These are phyloP conservation scores for Hibiscus trionum DNA, from an alignment of 345 rosid genomes.

Conservation along the genomic window DNA sequence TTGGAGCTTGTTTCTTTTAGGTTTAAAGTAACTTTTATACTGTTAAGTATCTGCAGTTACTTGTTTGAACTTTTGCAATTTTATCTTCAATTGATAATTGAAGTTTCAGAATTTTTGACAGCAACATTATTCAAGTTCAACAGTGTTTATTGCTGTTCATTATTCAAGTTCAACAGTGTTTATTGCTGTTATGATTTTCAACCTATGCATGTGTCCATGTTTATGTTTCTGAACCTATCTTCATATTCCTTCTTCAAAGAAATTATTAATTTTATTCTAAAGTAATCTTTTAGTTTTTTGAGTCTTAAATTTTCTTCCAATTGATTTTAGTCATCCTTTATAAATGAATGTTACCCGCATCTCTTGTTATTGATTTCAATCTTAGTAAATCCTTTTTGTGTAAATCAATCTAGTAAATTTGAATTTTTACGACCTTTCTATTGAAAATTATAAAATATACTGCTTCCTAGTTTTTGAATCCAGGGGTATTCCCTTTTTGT, in stretches of 20 bases:
- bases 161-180: not conserved
- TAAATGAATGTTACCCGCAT: not conserved
- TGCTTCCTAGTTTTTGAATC: not conserved
- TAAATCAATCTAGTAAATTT: not conserved
- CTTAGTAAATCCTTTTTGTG: not conserved
- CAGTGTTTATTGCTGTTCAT: not conserved
- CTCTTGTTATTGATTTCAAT: not conserved
- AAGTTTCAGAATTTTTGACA: not conserved
- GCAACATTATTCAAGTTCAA: not conserved
- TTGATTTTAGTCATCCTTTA: constrained; percentile 1
- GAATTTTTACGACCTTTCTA: not conserved
- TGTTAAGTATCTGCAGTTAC: not conserved
- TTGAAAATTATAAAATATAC: not conserved
- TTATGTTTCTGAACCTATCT: not conserved
- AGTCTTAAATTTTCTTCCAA: not conserved
- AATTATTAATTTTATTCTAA: not conserved
- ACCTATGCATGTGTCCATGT: not conserved
- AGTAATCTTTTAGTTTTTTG: not conserved
- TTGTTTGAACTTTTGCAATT: not conserved
- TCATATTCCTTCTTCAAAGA: not conserved
- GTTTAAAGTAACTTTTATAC: not conserved
- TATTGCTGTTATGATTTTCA: not conserved
- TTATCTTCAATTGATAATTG: not conserved
- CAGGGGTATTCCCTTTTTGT: not conserved
- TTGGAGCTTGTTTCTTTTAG: not conserved